Evolutionary conservation across 257 asterid species (phyloP).

Genomic region (Solanum paucissectum): DNA sequence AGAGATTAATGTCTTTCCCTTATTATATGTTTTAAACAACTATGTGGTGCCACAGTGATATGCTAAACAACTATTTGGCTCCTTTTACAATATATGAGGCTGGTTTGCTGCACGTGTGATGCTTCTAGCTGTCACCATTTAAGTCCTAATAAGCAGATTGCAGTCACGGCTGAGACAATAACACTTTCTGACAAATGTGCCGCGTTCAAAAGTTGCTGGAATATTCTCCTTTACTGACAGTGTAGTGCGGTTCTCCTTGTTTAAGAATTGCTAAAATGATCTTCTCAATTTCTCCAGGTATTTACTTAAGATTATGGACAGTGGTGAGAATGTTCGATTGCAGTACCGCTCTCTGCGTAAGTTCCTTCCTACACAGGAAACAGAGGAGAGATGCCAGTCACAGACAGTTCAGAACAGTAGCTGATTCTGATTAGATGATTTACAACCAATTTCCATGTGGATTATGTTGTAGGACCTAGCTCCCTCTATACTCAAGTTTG

Average conservation of each 20-base stretch:
- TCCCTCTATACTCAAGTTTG: background rate
- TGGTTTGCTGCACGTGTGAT: background rate
- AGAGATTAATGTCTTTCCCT: background rate
- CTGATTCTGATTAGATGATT: constrained; percentile 27
- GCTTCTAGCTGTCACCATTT: background rate
- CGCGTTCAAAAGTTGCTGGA: background rate
- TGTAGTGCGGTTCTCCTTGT: background rate
- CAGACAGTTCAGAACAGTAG: constrained; percentile 62
- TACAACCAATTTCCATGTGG: background rate
- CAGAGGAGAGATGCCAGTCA: constrained; percentile 37
- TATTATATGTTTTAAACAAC: background rate
- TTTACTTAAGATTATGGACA: constrained; percentile 68
- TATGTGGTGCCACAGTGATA: background rate
- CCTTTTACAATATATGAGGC: background rate
- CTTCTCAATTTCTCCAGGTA: constrained; percentile 39
- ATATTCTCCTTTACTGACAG: background rate
- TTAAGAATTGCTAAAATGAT: background rate
- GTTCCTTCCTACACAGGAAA: constrained; percentile 31
- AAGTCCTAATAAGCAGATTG: background rate
- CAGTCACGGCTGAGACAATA: background rate
- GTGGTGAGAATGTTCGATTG: constrained; percentile 78
- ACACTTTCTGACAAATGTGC: background rate
- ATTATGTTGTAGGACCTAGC: background rate
- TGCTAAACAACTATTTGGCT: background rate
- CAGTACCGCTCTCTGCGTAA: constrained; percentile 89